phyloP scores from a whole-genome alignment of 306 rosid species.

The Lagenaria siceraria region DNA sequence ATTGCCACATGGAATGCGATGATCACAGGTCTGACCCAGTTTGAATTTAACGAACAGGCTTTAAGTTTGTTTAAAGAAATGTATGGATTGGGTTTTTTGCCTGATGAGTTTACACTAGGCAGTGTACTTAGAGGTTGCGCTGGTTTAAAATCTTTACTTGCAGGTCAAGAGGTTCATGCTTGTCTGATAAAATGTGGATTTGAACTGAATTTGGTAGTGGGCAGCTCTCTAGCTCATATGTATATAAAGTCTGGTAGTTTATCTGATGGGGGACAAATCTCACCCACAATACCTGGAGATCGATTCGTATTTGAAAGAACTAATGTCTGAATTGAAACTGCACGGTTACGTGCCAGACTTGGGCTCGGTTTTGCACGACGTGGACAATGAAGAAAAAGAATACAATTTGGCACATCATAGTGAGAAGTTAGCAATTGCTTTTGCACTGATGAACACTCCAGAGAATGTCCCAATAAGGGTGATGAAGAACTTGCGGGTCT shows the following conservation, averaged over 20 bases:
- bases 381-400: conserved; percentile 88
- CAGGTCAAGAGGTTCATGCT: conserved; percentile 64
- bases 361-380: conserved; percentile 61
- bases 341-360: conserved; percentile 71
- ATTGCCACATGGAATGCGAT: conserved; percentile 82
- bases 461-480: conserved; percentile 52
- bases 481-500: conserved; percentile 76
- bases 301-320: conserved; percentile 55
- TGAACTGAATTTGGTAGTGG: conserved; percentile 58
- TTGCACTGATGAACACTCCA: conserved; percentile 55
- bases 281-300: conserved; percentile 47
- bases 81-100: conserved; percentile 48
- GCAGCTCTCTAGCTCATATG: conserved; percentile 83
- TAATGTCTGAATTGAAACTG: conserved; percentile 60
- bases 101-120: conserved; percentile 69
- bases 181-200: conserved; percentile 63
- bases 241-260: conserved; percentile 76
- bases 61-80: conserved; percentile 40
- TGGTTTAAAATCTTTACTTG: conserved; percentile 38
- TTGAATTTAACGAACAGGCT: conserved; percentile 52
- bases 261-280: conserved; percentile 44
- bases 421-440: conserved; percentile 79
- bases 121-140: conserved; percentile 85
- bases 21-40: conserved; percentile 57
- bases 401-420: conserved; percentile 61